Percentiles rank a stretch among this genome's conserved stretches.
Evolutionary conservation across 2,329 filamentous ascomycete genomes (phyloP).

Genomic region (Cladophialophora yegresii): DNA sequence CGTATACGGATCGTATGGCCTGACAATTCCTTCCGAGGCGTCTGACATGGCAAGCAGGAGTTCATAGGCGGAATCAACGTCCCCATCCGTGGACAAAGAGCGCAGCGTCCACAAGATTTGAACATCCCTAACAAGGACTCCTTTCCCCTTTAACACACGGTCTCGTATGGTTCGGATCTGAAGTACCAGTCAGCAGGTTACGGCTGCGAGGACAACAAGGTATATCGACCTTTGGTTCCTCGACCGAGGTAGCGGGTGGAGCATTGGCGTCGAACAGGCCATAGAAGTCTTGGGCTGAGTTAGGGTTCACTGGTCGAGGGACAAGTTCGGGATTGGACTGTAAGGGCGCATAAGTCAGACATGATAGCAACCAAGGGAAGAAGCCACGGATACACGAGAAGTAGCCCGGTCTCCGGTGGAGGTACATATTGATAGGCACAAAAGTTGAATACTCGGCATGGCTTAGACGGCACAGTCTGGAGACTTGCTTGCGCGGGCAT

Average conservation of each 20-base stretch:
- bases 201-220: neutral
- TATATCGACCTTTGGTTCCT: constrained; percentile 33
- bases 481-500: constrained; percentile 6
- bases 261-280: constrained; percentile 32
- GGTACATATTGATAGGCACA: constrained; percentile 30
- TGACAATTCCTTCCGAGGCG: constrained; percentile 75
- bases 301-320: constrained; percentile 24
- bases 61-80: constrained; percentile 72
- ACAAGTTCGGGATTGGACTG: constrained; percentile 30
- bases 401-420: constrained; percentile 19
- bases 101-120: constrained; percentile 65
- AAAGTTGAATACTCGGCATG: constrained; percentile 23
- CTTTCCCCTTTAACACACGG: constrained; percentile 56
- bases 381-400: constrained; percentile 25
- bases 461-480: constrained; percentile 14
- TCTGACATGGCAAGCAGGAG: constrained; percentile 77
- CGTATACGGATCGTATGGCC: constrained; percentile 70
- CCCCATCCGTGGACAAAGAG: constrained; percentile 66
- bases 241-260: constrained; percentile 16
- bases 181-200: constrained; percentile 7
- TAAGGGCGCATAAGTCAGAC: constrained; percentile 22
- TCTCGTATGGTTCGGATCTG: constrained; percentile 58
- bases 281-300: constrained; percentile 34
- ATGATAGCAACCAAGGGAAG: constrained; percentile 7
- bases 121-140: constrained; percentile 58